Percentiles rank a stretch among this genome's conserved stretches.
Evolutionary conservation across 805 yeast species (phyloP).

Genomic region (Diddensiella santjacobensis): DNA sequence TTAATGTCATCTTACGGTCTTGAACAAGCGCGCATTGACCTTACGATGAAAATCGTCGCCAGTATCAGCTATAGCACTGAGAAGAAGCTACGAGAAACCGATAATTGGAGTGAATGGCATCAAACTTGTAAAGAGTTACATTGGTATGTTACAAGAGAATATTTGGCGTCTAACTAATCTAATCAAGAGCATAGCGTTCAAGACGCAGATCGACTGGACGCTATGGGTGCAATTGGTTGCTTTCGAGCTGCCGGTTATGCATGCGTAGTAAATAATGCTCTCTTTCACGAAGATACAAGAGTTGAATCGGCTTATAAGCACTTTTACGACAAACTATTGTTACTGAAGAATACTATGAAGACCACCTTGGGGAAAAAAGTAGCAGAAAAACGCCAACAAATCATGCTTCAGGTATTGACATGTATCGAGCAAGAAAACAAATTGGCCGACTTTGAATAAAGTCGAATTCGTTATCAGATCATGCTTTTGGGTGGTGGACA

Average conservation of each 20-base stretch:
- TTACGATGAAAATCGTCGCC: conserved; percentile 25
- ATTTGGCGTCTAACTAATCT: neutral
- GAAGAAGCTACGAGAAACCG: conserved; percentile 23
- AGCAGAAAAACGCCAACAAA: conserved; percentile 24
- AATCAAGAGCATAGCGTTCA: conserved; percentile 24
- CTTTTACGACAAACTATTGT: conserved; percentile 33
- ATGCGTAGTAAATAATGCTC: conserved; percentile 27
- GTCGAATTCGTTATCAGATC: neutral
- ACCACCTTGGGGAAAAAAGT: conserved; percentile 23
- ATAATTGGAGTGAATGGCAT: conserved; percentile 33
- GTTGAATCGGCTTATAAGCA: conserved; percentile 29
- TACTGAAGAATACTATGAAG: conserved; percentile 28
- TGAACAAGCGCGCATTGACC: conserved; percentile 12
- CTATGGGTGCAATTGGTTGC: conserved; percentile 37
- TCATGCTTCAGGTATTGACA: conserved; percentile 24
- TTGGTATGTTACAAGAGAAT: conserved; percentile 21
- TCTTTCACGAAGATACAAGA: conserved; percentile 22
- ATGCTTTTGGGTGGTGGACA: neutral
- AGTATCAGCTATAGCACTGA: conserved; percentile 30
- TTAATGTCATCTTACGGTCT: conserved; percentile 20
- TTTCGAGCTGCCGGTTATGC: conserved; percentile 35
- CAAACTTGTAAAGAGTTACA: conserved; percentile 30
- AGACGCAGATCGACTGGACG: conserved; percentile 41
- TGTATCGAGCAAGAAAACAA: conserved; percentile 18
- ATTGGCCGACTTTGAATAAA: conserved; percentile 1